Evolutionary conservation across 306 rosid species (phyloP).

Genomic region (Vigna unguiculata): DNA sequence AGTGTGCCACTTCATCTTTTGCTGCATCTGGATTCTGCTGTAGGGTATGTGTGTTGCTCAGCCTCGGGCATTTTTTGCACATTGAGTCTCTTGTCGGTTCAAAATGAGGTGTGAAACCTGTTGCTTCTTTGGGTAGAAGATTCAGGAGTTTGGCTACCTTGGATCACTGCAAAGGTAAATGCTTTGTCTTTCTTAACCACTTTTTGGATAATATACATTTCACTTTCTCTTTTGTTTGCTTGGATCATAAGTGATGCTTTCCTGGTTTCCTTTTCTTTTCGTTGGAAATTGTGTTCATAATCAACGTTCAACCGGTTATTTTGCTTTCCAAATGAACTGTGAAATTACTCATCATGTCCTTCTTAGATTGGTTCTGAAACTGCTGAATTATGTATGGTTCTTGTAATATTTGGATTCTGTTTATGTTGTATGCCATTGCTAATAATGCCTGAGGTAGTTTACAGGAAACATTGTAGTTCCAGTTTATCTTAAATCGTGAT

Average conservation of each 20-base stretch:
- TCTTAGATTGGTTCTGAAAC: slow-evolving; percentile 38
- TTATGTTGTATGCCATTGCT: slow-evolving; percentile 32
- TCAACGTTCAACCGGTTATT: slow-evolving; percentile 33
- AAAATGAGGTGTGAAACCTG: slow-evolving; percentile 55
- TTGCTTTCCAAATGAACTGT: slow-evolving; percentile 51
- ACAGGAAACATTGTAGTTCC: slow-evolving; percentile 24
- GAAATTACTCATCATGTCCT: slow-evolving; percentile 44
- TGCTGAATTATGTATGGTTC: slow-evolving; percentile 26
- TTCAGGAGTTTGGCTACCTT: slow-evolving; percentile 65
- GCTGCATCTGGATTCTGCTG: slow-evolving; percentile 64
- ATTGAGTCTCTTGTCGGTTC: slow-evolving; percentile 58
- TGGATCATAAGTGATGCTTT: slow-evolving; percentile 89
- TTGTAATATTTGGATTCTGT: slow-evolving; percentile 28
- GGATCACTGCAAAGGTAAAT: slow-evolving; percentile 76
- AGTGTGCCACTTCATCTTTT: slow-evolving; percentile 48
- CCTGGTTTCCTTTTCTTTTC: slow-evolving; percentile 46
- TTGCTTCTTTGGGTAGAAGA: slow-evolving; percentile 77
- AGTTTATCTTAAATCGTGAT: slow-evolving; percentile 31
- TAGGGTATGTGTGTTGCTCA: slow-evolving; percentile 58
- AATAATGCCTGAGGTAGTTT: slow-evolving; percentile 32
- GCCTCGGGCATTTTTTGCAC: slow-evolving; percentile 57
- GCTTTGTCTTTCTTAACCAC: slow-evolving; percentile 57
- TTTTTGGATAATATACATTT: slow-evolving; percentile 49
- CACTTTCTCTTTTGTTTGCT: slow-evolving; percentile 71
- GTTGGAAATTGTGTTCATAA: slow-evolving; percentile 45